phyloP scores from a whole-genome alignment of 2,329 filamentous ascomycete genomes.

The Penicillium sp. region DNA sequence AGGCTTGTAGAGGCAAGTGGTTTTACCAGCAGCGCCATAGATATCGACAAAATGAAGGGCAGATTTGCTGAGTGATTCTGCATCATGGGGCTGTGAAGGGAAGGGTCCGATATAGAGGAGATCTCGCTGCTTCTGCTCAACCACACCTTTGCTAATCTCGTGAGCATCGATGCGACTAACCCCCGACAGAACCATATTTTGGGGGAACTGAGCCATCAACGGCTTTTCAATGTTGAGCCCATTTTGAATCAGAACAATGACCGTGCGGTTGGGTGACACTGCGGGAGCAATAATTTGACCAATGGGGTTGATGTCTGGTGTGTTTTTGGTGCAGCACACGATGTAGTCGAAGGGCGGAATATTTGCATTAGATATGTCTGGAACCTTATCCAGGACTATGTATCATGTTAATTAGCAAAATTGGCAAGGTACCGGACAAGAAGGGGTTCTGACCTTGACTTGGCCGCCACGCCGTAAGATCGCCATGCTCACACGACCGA shows the following conservation, averaged over 20 bases:
- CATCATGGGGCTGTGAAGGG: background rate
- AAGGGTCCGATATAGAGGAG: background rate
- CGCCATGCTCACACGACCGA: slow-evolving; percentile 56
- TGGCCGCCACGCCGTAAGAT: slow-evolving; percentile 51
- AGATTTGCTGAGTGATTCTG: background rate
- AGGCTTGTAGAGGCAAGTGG: background rate
- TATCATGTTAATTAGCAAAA: background rate
- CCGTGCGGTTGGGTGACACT: slow-evolving; percentile 52
- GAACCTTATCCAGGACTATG: background rate
- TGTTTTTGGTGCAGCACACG: slow-evolving; percentile 60
- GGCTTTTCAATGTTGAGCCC: slow-evolving; percentile 64
- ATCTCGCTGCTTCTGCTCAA: background rate
- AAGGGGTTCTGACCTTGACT: slow-evolving; percentile 30
- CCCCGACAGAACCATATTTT: slow-evolving; percentile 54
- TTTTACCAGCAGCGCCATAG: background rate
- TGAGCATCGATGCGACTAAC: slow-evolving; percentile 55
- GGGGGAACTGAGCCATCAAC: slow-evolving; percentile 51
- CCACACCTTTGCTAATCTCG: slow-evolving; percentile 32
- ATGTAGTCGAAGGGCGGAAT: slow-evolving; percentile 53
- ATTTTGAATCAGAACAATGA: slow-evolving; percentile 61
- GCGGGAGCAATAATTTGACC: slow-evolving; percentile 40
- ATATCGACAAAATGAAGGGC: background rate
- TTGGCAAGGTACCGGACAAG: background rate
- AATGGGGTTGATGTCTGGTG: slow-evolving; percentile 49
- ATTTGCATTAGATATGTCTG: background rate